Conservation (phyloP, 768 basidiomycete species). For the Sarcomyxa edulis region DNA sequence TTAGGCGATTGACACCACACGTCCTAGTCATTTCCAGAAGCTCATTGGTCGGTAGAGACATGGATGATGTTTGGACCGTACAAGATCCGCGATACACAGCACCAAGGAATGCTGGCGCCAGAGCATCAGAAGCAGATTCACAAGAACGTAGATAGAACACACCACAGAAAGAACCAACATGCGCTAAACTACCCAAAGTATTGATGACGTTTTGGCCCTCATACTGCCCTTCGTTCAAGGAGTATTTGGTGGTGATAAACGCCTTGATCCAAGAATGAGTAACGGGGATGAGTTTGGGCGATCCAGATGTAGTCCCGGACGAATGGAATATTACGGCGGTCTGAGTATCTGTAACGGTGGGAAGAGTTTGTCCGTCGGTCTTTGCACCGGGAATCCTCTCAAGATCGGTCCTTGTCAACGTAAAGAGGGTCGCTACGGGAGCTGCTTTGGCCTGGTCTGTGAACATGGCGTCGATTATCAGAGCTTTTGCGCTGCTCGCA, state of each 20-base stretch:
- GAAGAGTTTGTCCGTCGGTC: constrained; percentile 33
- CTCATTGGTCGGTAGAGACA: constrained; percentile 49
- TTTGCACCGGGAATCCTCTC: constrained; percentile 22
- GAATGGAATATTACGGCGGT: constrained; percentile 59
- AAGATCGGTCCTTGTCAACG: constrained; percentile 22
- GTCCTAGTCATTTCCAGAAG: constrained; percentile 45
- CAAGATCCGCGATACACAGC: constrained; percentile 52
- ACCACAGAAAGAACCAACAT: constrained; percentile 9
- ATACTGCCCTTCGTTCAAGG: constrained; percentile 33
- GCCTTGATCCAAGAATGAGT: constrained; percentile 49
- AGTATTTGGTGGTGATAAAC: constrained; percentile 40
- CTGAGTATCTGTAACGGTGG: constrained; percentile 19
- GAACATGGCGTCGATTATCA: constrained; percentile 51
- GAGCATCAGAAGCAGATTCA: constrained; percentile 11
- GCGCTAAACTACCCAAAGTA: constrained; percentile 52
- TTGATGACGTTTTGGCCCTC: constrained; percentile 48
- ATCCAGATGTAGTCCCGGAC: constrained; percentile 62
- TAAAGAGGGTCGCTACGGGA: constrained; percentile 39
- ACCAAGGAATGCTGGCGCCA: constrained; percentile 36
- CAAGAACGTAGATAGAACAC: constrained; percentile 16
- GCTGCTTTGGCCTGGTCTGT: constrained; percentile 25
- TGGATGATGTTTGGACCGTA: constrained; percentile 50
- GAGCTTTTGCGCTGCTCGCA: constrained; percentile 48
- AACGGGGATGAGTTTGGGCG: constrained; percentile 60
- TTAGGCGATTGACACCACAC: constrained; percentile 50